These are phyloP conservation scores for Calonectria montana DNA, from an alignment of 2,329 filamentous ascomycete species.

Conservation along the genomic window DNA sequence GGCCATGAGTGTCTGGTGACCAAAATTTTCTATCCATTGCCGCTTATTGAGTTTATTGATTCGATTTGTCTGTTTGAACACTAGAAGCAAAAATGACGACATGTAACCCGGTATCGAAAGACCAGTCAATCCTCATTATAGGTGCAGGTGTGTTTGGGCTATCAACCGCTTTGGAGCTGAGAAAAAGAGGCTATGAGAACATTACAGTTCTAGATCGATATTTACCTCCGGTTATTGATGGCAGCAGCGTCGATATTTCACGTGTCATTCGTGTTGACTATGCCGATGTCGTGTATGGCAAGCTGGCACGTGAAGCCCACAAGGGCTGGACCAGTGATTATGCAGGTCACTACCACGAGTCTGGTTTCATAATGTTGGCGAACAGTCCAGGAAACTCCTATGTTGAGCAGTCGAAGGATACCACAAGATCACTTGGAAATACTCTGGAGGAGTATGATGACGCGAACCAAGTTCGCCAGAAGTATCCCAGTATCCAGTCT, in stretches of 20 bases:
- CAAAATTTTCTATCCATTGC: background rate
- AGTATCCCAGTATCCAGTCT: constrained; percentile 35
- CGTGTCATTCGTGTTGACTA: constrained; percentile 67
- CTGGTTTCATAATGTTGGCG: constrained; percentile 47
- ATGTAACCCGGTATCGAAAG: constrained; percentile 32
- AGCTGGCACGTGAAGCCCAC: constrained; percentile 59
- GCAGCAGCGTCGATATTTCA: constrained; percentile 55
- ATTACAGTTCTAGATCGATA: constrained; percentile 60
- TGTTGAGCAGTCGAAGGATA: constrained; percentile 31
- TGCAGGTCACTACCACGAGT: constrained; percentile 44
- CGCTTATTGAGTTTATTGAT: background rate
- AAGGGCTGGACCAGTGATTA: constrained; percentile 43
- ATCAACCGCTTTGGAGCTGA: constrained; percentile 60
- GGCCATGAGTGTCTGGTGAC: background rate
- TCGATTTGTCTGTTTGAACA: background rate
- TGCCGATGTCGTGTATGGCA: constrained; percentile 70
- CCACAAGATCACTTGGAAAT: constrained; percentile 29
- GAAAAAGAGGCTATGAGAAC: constrained; percentile 54
- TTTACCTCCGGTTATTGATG: constrained; percentile 50
- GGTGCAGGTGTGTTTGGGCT: constrained; percentile 64
- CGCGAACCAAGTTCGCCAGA: constrained; percentile 30
- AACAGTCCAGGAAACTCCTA: constrained; percentile 34
- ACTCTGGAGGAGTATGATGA: constrained; percentile 40
- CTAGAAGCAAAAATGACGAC: constrained; percentile 28
- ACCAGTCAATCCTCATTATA: constrained; percentile 49